Base-by-base conservation (phyloP, 768 basidiomycete genomes). In the Lactarius hatsudake region DNA sequence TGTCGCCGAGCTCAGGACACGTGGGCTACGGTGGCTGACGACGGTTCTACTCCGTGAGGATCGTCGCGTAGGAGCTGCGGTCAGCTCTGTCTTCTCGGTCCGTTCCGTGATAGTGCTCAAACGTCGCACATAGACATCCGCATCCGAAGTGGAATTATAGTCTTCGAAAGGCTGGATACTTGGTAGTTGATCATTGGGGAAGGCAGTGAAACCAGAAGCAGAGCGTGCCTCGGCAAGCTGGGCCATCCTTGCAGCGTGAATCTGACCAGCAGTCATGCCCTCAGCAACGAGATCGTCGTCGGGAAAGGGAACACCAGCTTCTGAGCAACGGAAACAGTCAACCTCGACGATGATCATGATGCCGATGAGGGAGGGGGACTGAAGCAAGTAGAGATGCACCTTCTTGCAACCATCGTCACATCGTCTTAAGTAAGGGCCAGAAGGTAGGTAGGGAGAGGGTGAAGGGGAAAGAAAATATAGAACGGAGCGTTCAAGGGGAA, bases 131-230 rank as follows among this genome's bases (percentile, higher is more conserved):
- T 59, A 71, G 8, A 57, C 9, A 45, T 60, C 54, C 7, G 12
- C 53, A 15, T 69, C 68, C 1, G 70, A 71, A 15, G 26, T 32
- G 23, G 59, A 70, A 43, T 68, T 61, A 48, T 67, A 64, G 57
- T 79, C 77, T 42, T 72, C 74, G 34, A 78, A 79, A 62, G 83
- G 80, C 65, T 86, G 85, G 70, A 88, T 86, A 23, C 85, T 87
- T 58, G 80, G 79, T 63, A 85, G 81, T 65, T 87, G 79, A 30
- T 86, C 78, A 40, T 83, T 67, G 15, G 58, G 62, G 80, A 30
- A 86, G 79, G 48, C 83, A 80, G 58, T 74, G 76, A 59, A 78
- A 75, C 74, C 56, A 48, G 68, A 53, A 65, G 72, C 58, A 48
- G 66, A 34, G 38, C 69, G 63, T 34, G 42, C 34, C 61, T 69